Evolutionary conservation across 1,284 basidiomycete genomes (phyloP), one percentile per base, ranked within the genome.

Genomic region (Ustilago crameri): DNA sequence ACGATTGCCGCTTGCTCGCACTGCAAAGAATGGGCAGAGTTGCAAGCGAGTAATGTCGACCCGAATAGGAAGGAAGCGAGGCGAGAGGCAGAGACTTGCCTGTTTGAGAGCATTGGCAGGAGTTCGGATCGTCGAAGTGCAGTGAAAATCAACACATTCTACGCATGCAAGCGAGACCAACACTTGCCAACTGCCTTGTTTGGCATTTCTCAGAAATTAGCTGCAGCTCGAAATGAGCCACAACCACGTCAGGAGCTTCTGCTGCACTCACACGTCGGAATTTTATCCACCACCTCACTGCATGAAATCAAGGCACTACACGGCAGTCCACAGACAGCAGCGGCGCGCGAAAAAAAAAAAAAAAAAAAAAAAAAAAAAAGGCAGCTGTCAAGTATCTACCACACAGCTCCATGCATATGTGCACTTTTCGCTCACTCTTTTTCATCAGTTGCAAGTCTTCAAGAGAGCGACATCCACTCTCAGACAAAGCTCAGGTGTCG

Each of bases 151-250:
- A 17, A 14, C 9, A 10, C 23, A 34, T 9, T 15, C 17, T n/a
- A 37, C 44, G 12, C 23, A 26, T 24, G 17, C 44, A 50, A 35
- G 49, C 54, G 53, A 63, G 60, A 63, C 60, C 60, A 63, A 63
- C 60, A 63, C 60, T 49, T 47, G 15, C 20, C 46, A 26, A 22
- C 38, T 40, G 51, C 59, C 52, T 23, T 35, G 32, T 55, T 62
- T 55, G 60, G 48, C 60, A 47, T 51, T 12, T 30, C 7, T 30
- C 30, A 30, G 12, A 30, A 5, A 30, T 5, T 30, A 30, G 30
- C 30, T 30, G 30, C 30, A 30, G 30, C 30, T 30, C 7, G 30
- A 30, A 30, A 30, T 7, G 30, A 5, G 12, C 30, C n/a, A n/a
- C n/a, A n/a, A n/a, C n/a, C n/a, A n/a, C n/a, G n/a, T n/a, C n/a